Base-by-base conservation (phyloP, 1,284 basidiomycete genomes). In the Tilletia indica region DNA sequence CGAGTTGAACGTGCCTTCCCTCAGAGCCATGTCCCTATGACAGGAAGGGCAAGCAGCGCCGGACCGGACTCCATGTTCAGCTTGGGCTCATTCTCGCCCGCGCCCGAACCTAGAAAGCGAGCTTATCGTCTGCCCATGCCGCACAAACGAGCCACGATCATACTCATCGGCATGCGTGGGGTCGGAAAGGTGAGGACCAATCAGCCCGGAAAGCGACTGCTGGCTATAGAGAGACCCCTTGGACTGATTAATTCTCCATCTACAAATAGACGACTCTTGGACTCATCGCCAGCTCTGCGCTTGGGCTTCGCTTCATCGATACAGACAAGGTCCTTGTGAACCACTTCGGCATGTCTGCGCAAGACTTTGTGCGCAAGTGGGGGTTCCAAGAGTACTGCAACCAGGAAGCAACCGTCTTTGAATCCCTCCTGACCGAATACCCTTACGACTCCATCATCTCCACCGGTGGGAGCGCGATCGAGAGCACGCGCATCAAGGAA, bases 101-200 rank as follows among this genome's bases (percentile, higher is more conserved):
- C 14, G 42, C 42, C 14, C 14, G 42, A 45, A 14, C 6, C 9
- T 14, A 45, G 14, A 1, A 45, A 45, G 42, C 42, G 42, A 45
- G 42, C 42, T 45, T 14, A 9, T 45, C 42, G 42, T 8, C 6
- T 45, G 9, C 42, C 3, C 1, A 34, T 64, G 3, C 34, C 61
- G 9, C 51, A 73, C 48, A 42, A 34, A 39, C 42, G 72, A n/a
- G 71, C 71, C 21, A 73, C 71, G 5, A 64, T 74, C 64, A 49
- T 74, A 31, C 67, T 74, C 12, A 61, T 74, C n/a, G 73, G 73
- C 8, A 72, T 72, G 73, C 63, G 71, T 31, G 73, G 71, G 4
- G 72, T 66, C n/a, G 73, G 73, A 25, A 74, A 69, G 68, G 69
- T 69, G 39, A 63, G 68, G 61, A n/a, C 9, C 21, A 2, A 21